phyloP scores from a whole-genome alignment of 1,139 yeast genomes.

The Debaryomycetaceae sp. region DNA sequence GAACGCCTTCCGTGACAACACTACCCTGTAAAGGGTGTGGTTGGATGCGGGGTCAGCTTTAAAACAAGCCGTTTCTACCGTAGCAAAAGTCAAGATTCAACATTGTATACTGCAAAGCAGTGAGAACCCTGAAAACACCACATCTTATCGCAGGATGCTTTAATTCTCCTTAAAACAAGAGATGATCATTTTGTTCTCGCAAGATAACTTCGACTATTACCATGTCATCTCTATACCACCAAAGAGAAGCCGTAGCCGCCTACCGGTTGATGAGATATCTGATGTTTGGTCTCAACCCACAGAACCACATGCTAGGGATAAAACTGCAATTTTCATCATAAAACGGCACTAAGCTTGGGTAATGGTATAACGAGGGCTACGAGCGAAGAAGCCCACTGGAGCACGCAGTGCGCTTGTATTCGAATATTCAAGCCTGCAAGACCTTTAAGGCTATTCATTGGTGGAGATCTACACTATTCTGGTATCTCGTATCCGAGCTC shows the following conservation, averaged over 20 bases:
- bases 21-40: too few species aligned
- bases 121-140: slow-evolving; percentile 9
- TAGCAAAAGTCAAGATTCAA: too few species aligned
- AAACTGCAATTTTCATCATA: slow-evolving; percentile 28
- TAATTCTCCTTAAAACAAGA: slow-evolving; percentile 22
- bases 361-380: slow-evolving; percentile 35
- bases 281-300: slow-evolving; percentile 2
- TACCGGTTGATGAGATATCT: too few species aligned
- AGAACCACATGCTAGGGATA: not conserved
- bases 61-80: too few species aligned
- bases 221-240: slow-evolving; percentile 42
- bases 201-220: slow-evolving; percentile 51
- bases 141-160: slow-evolving; percentile 22
- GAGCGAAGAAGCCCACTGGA: slow-evolving; percentile 41
- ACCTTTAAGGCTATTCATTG: slow-evolving; percentile 8
- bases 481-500: too few species aligned
- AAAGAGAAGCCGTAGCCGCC: slow-evolving; percentile 12
- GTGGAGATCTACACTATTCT: too few species aligned
- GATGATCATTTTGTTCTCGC: slow-evolving; percentile 26
- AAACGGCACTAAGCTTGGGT: slow-evolving; percentile 34
- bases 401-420: slow-evolving; percentile 37
- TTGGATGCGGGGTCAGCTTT: too few species aligned
- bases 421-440: slow-evolving; percentile 42
- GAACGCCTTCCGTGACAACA: too few species aligned
- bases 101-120: slow-evolving; percentile 1